A percentile compares a stretch with the other conserved stretches of the same genome.
phyloP scores from a whole-genome alignment of 2,329 filamentous ascomycete species.

The Geoglossum cookeanum region DNA sequence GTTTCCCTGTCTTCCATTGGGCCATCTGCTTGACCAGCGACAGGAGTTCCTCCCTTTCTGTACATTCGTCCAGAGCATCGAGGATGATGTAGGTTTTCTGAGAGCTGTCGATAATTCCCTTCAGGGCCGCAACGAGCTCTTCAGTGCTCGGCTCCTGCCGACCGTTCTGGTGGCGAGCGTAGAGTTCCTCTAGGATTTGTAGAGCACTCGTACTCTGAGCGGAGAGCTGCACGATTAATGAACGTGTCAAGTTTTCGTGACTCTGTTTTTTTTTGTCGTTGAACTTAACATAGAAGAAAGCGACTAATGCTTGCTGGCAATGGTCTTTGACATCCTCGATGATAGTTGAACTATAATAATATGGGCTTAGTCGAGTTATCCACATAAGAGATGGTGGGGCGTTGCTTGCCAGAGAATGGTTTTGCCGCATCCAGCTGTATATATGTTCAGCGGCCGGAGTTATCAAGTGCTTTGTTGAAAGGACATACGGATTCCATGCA shows the following conservation, averaged over 20 bases:
- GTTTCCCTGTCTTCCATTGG: background rate
- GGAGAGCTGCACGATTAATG: conserved; percentile 19
- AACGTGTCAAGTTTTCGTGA: conserved; percentile 16
- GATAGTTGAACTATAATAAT: conserved; percentile 16
- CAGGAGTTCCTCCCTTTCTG: background rate
- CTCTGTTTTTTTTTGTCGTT: conserved; percentile 19
- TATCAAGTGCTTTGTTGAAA: background rate
- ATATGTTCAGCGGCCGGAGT: background rate
- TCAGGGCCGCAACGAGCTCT: background rate
- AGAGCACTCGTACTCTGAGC: conserved; percentile 7
- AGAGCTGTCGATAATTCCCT: background rate
- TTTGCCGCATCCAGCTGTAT: conserved; percentile 22
- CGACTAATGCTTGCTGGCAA: conserved; percentile 11
- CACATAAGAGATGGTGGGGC: background rate
- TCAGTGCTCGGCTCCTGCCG: background rate
- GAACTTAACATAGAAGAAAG: conserved; percentile 25
- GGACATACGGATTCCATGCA: conserved; percentile 17
- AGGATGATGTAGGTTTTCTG: conserved; percentile 12
- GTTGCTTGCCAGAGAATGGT: conserved; percentile 15
- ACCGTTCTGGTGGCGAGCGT: background rate
- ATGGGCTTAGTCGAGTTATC: background rate
- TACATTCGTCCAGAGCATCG: conserved; percentile 19
- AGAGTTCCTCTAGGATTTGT: background rate
- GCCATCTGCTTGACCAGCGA: background rate
- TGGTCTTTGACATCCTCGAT: conserved; percentile 15